These are phyloP conservation scores for Penicillium brevicompactum DNA, from an alignment of 2,329 filamentous ascomycete genomes.

Conservation along the genomic window DNA sequence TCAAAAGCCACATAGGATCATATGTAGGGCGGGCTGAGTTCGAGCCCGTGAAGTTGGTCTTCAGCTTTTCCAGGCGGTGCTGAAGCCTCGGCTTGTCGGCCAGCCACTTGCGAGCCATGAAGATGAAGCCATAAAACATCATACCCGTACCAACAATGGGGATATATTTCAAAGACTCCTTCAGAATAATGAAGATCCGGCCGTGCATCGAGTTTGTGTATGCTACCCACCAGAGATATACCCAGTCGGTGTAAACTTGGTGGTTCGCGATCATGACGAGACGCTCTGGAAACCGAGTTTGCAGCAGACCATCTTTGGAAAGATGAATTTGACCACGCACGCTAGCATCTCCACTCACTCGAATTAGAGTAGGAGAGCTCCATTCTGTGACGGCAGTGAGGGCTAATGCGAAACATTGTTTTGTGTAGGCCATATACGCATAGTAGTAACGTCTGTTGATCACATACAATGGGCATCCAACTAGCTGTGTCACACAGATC, in stretches of 20 bases:
- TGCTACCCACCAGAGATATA: slow-evolving; percentile 69
- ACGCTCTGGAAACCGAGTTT: slow-evolving; percentile 62
- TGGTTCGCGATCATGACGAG: slow-evolving; percentile 67
- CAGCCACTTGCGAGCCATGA: slow-evolving; percentile 64
- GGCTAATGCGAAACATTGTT: slow-evolving; percentile 65
- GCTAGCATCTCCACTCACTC: slow-evolving; percentile 63
- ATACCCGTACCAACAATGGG: slow-evolving; percentile 64
- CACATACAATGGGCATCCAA: slow-evolving; percentile 63
- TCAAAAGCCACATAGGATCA: slow-evolving; percentile 68
- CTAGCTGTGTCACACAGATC: slow-evolving; percentile 58
- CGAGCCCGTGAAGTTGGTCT: slow-evolving; percentile 53
- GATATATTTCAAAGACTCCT: slow-evolving; percentile 65
- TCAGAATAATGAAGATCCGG: slow-evolving; percentile 67
- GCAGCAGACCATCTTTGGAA: slow-evolving; percentile 58
- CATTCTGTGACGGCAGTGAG: slow-evolving; percentile 64
- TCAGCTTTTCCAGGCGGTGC: slow-evolving; percentile 59
- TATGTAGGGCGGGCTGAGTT: slow-evolving; percentile 47
- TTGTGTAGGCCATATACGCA: slow-evolving; percentile 66
- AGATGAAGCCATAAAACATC: slow-evolving; percentile 69
- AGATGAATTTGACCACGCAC: slow-evolving; percentile 61
- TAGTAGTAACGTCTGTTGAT: slow-evolving; percentile 65
- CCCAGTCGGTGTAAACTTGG: slow-evolving; percentile 70
- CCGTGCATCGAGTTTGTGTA: slow-evolving; percentile 68
- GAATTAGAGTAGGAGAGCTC: slow-evolving; percentile 64
- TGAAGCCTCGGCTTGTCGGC: slow-evolving; percentile 62